Evolutionary conservation across 2,329 filamentous ascomycete genomes (phyloP).

Genomic region (Fusarium luffae): DNA sequence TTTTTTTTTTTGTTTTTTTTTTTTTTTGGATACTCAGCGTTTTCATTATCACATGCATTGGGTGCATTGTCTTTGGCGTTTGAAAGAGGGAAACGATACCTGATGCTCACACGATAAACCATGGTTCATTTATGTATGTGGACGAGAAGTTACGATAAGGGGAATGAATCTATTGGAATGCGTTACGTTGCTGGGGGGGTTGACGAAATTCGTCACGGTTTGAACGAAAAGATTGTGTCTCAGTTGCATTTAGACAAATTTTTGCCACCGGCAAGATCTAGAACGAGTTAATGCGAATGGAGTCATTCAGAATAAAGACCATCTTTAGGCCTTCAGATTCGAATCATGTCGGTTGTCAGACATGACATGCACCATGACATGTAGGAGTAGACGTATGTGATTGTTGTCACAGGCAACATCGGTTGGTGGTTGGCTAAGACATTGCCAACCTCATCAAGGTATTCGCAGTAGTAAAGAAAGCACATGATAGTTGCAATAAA

Average conservation of each 20-base stretch:
- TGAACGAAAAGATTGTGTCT: constrained; percentile 20
- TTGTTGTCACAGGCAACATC: constrained; percentile 11
- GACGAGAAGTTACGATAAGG: not conserved
- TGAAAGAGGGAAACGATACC: constrained; percentile 15
- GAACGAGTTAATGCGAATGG: not conserved
- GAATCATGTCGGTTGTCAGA: not conserved
- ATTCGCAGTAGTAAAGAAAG: constrained; percentile 5
- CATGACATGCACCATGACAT: not conserved
- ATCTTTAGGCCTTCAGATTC: constrained; percentile 5
- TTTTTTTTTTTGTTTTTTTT: no score
- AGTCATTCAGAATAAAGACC: constrained; percentile 1
- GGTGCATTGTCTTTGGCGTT: constrained; percentile 39
- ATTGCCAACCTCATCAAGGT: constrained; percentile 17
- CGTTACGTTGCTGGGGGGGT: constrained; percentile 5
- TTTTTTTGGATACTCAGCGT: constrained; percentile 21
- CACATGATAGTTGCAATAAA: constrained; percentile 8
- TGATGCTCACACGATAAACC: constrained; percentile 18
- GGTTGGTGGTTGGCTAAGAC: constrained; percentile 16
- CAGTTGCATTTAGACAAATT: constrained; percentile 5
- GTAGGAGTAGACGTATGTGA: not conserved
- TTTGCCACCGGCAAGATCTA: constrained; percentile 1
- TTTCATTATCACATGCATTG: constrained; percentile 4
- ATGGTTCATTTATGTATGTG: constrained; percentile 20
- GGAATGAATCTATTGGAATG: constrained; percentile 35
- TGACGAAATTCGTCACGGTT: constrained; percentile 4